phyloP scores from a whole-genome alignment of 768 basidiomycete species.

The Hygrocybe punicea region DNA sequence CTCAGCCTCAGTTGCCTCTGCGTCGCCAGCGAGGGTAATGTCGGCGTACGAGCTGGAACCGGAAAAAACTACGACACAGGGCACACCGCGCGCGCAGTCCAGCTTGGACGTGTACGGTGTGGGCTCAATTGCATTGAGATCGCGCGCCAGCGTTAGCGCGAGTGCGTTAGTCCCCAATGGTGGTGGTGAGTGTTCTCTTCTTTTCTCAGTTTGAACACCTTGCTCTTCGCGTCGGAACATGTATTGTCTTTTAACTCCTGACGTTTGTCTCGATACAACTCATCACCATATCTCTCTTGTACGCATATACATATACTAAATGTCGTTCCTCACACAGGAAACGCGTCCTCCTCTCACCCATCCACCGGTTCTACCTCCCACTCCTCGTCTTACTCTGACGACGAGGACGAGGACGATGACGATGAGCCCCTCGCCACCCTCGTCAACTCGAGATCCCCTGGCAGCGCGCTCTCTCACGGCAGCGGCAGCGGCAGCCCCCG shows the following conservation, averaged over 20 bases:
- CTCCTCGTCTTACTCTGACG: conserved; percentile 28
- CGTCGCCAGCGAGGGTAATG: not conserved
- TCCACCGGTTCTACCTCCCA: not conserved
- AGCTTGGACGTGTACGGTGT: conserved; percentile 24
- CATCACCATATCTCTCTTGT: too few relatives aligned
- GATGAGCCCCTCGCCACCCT: conserved; percentile 64
- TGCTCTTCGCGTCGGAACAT: too few relatives aligned
- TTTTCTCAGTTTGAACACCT: too few relatives aligned
- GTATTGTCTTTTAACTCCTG: too few relatives aligned
- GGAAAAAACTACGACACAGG: not conserved
- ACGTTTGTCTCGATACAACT: conserved; percentile 36
- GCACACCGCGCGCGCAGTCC: conserved; percentile 34
- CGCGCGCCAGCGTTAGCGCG: conserved; percentile 55
- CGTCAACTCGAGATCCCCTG: conserved; percentile 61
- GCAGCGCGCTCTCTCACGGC: conserved; percentile 50
- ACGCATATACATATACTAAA: too few relatives aligned
- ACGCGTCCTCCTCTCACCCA: not conserved
- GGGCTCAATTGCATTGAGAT: conserved; percentile 27
- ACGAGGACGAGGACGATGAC: conserved; percentile 58
- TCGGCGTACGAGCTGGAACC: not conserved
- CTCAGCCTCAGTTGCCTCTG: not conserved
- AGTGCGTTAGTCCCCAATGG: conserved; percentile 55
- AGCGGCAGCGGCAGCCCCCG: conserved; percentile 30
- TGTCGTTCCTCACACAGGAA: not conserved
- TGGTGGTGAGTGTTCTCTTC: conserved; percentile 49